Evolutionary conservation across 257 asterid genomes (phyloP), one percentile per base, ranked within the genome.

Genomic region (Leptodermis oblonga): DNA sequence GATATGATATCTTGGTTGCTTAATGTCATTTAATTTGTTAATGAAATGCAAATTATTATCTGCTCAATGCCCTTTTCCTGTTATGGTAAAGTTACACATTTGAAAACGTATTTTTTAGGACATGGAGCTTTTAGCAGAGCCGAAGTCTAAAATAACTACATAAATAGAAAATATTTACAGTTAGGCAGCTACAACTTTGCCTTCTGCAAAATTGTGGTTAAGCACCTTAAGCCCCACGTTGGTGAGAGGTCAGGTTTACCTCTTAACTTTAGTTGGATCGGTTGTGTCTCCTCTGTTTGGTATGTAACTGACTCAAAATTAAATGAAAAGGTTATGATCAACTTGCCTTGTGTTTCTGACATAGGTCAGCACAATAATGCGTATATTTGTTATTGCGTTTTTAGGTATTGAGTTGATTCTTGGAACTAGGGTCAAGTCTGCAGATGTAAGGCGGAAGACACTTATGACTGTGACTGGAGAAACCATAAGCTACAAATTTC

Each of bases 401-500:
- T 62, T 77, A 89, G 96, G 96, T 72, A 83, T 92, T 67, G 96
- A 92, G 71, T 79, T 89, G 88, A 86, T 92, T 79, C 94, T 89
- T 77, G 95, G 95, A 74, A 92, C 93, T 68, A 82, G 77, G 65
- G 96, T 89, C 4, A 92, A 87, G 81, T 89, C 96, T 65, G 95
- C 86, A 68, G 98, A 87, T 66, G 82, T 87, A 67, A 82, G 84
- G 86, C 87, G 96, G 78, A 86, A 89, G 88, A 92, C 98, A 54
- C 75, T 92, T 59, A 75, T 89, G 59, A 92, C 93, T 71, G 90
- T 82, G 55, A 79, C 94, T 2, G 97, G 96, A 59, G 96, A 89
- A 82, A 92, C 96, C 45, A 87, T 92, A 81, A 92, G 95, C 83
- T 92, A 89, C 87, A 86, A 80, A 74, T 79, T 83, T 82, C 96